These are phyloP conservation scores for Tympanopsis confertula DNA, from an alignment of 2,329 filamentous ascomycete species.

Conservation along the genomic window DNA sequence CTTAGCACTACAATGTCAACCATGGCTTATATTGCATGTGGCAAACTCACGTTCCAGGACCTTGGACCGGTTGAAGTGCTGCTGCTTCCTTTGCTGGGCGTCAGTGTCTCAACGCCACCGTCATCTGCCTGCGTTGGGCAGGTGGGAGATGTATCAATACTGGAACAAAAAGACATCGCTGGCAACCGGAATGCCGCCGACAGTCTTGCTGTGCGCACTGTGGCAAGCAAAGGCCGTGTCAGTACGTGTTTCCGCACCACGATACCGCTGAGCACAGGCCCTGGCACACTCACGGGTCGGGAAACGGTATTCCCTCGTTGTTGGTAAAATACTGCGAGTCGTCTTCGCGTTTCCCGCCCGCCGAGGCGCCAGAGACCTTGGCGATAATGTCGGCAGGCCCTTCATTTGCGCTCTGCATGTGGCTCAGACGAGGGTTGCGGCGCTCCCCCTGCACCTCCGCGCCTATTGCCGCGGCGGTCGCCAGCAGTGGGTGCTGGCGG, in stretches of 20 bases:
- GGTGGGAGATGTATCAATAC: too few relatives aligned
- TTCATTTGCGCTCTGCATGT: conserved; percentile 34
- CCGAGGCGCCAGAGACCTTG: conserved; percentile 32
- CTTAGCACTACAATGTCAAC: neutral
- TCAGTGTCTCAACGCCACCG: too few relatives aligned
- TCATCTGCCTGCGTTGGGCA: too few relatives aligned
- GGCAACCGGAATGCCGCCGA: conserved; percentile 35
- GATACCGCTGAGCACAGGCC: neutral
- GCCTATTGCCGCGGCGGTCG: conserved; percentile 26
- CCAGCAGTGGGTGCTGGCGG: conserved; percentile 29
- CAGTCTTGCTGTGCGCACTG: conserved; percentile 37
- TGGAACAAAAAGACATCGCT: conserved; percentile 39
- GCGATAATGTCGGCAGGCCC: conserved; percentile 37
- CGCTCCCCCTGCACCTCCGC: conserved; percentile 20
- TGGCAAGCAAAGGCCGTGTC: conserved; percentile 11
- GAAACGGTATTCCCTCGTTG: conserved; percentile 38
- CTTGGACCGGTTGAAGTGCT: conserved; percentile 43
- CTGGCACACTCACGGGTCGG: conserved; percentile 24
- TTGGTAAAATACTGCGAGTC: conserved; percentile 40
- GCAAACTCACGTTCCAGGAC: conserved; percentile 25
- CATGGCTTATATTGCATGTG: neutral
- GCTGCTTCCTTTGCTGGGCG: conserved; percentile 31
- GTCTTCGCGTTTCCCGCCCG: conserved; percentile 32
- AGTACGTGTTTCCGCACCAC: conserved; percentile 1
- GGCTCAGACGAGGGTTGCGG: conserved; percentile 19